phyloP scores from a whole-genome alignment of 495 filamentous ascomycete genomes.

The Bryoglossum gracile region DNA sequence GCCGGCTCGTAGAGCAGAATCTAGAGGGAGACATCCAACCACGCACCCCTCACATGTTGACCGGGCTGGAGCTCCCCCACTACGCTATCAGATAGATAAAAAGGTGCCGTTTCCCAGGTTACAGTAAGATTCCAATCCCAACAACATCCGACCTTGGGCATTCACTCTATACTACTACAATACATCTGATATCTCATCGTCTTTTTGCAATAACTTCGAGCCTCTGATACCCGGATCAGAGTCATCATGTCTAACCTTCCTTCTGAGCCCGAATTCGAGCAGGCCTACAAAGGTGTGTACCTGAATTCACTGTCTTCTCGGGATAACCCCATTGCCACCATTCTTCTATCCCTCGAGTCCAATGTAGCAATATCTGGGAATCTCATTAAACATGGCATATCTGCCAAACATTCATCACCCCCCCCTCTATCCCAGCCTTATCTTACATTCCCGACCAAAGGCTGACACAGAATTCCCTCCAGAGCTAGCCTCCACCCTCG shows the following conservation, averaged over 20 bases:
- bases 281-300: conserved; percentile 94
- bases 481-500: conserved; percentile 93
- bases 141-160: background rate
- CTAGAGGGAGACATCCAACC: background rate
- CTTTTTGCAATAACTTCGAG: no score
- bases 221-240: conserved; percentile 9
- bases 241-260: conserved; percentile 73
- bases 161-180: background rate
- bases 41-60: background rate
- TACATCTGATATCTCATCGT: background rate
- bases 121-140: background rate
- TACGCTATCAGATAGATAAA: conserved; percentile 5
- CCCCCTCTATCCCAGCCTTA: background rate
- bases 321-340: no score
- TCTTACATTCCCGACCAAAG: background rate
- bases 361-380: no score
- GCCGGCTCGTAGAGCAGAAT: no score
- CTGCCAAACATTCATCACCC: background rate
- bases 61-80: conserved; percentile 8
- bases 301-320: no score
- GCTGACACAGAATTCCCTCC: conserved; percentile 13
- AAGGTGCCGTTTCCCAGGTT: conserved; percentile 11
- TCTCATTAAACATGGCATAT: no score
- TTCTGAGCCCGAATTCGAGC: conserved; percentile 94
- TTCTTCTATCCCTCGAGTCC: no score